Base-by-base conservation (phyloP, 768 basidiomycete species). In the Amanita thiersii region DNA sequence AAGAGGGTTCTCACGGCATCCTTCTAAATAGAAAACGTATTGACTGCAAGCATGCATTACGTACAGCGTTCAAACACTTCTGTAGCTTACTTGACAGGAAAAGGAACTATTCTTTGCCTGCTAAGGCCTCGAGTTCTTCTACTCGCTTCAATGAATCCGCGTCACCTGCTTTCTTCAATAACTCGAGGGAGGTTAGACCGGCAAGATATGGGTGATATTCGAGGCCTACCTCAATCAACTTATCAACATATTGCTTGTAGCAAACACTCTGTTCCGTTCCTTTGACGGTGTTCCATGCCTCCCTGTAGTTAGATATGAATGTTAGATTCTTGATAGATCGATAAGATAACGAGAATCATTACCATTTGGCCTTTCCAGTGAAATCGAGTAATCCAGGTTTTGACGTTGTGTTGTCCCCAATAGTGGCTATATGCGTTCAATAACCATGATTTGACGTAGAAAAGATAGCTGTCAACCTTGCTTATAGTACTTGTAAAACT, bases 401-500 rank as follows among this genome's bases (percentile, higher is more conserved):
- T 18, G 59, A 0, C 39, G 65, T 79, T 57, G 72, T 82, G 50
- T 73, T 71, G 59, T 93, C 81, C 38, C 92, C 91, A 26, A 77
- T 55, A 5, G 70, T 89, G 33, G 76, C 90, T 91, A 44, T 11
- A 49, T 15, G 19, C 28, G 45, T 29, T 33, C 37, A 41, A 21
- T 28, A 12, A 30, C 29, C n/a, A 23, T 43, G 39, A 48, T 43
- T 24, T 31, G 11, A 29, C 21, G 8, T 23, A 14, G 19, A n/a
- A 9, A 5, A 23, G 1, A 14, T 19, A n/a, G n/a, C n/a, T 23
- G 6, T 37, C 29, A 18, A 84, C 90, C 89, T 72, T 94, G 92
- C 74, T 98, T 99, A 77, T 70, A 97, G 61, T 82, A 77, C 51
- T 72, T 73, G 72, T 98, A 99, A 72, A 96, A 96, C 93, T 97